Conservation (phyloP, 2,329 filamentous ascomycete genomes). For the Monosporascus sp. region DNA sequence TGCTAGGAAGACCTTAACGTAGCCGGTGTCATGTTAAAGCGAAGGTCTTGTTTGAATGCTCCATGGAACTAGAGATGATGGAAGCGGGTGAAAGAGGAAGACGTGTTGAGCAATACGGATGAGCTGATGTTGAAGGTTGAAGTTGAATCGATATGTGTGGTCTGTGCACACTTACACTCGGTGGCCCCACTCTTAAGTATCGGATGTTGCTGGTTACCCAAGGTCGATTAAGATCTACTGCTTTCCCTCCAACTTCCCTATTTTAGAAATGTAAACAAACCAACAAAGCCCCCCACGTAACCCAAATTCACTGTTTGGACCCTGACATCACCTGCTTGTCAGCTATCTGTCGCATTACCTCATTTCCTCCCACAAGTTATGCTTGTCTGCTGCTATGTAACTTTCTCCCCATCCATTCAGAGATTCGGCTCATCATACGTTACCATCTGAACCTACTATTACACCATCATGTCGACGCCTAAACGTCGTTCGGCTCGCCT, state of each 20-base stretch:
- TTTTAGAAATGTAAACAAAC: not conserved
- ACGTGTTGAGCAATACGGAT: too few relatives aligned
- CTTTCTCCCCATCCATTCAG: not conserved
- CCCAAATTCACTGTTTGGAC: not conserved
- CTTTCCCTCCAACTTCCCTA: not conserved
- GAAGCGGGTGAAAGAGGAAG: too few relatives aligned
- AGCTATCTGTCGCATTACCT: too few relatives aligned
- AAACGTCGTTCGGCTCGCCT: conserved; percentile 38
- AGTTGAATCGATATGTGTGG: too few relatives aligned
- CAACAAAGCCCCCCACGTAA: not conserved
- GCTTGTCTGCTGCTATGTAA: not conserved
- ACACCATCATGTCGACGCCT: conserved; percentile 24
- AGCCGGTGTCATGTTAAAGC: too few relatives aligned
- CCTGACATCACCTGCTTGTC: not conserved
- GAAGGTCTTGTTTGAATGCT: too few relatives aligned
- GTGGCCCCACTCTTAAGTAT: too few relatives aligned
- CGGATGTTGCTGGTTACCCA: not conserved
- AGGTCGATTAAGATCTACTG: not conserved
- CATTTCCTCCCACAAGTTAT: too few relatives aligned
- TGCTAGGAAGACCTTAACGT: too few relatives aligned
- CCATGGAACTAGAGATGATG: too few relatives aligned
- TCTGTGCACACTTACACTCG: too few relatives aligned
- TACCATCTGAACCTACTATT: conserved; percentile 3
- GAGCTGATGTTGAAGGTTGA: too few relatives aligned
- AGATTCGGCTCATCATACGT: not conserved